Evolutionary conservation across 2,329 filamentous ascomycete species (phyloP).

Genomic region (Monosporascus sp.): DNA sequence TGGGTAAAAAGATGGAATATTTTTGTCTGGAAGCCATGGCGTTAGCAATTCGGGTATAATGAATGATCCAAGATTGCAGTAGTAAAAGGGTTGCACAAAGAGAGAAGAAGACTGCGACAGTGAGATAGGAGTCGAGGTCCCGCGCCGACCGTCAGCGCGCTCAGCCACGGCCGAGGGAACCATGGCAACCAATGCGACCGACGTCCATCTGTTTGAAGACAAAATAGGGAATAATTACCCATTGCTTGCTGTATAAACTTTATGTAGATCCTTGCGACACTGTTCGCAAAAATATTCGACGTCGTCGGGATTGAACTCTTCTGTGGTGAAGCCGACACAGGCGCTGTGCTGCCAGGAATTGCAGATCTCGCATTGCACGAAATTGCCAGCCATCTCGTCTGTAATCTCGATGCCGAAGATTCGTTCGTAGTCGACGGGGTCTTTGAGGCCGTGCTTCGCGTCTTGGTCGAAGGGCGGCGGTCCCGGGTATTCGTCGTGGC

Average conservation of each 20-base stretch:
- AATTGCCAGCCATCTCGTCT: constrained; percentile 88
- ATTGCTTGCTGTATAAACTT: constrained; percentile 71
- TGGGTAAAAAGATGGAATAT: constrained; percentile 60
- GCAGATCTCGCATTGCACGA: constrained; percentile 96
- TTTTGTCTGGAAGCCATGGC: constrained; percentile 46
- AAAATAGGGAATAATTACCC: constrained; percentile 58
- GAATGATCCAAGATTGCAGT: not conserved
- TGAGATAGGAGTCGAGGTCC: constrained; percentile 15
- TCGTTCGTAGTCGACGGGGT: constrained; percentile 51
- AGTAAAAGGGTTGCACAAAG: constrained; percentile 14
- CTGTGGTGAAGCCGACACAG: constrained; percentile 94
- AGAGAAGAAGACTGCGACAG: constrained; percentile 8
- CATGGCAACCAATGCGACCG: constrained; percentile 9
- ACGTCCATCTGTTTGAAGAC: constrained; percentile 3
- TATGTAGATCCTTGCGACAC: constrained; percentile 88
- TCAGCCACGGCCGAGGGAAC: constrained; percentile 18
- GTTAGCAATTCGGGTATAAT: constrained; percentile 28
- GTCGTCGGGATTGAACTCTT: constrained; percentile 81
- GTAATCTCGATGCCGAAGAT: constrained; percentile 58
- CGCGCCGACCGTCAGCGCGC: constrained; percentile 13
- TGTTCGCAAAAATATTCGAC: constrained; percentile 89
- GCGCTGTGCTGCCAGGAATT: constrained; percentile 99
- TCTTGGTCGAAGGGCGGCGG: constrained; percentile 59
- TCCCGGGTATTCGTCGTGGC: constrained; percentile 90
- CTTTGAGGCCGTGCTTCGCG: constrained; percentile 45